Conservation (phyloP, 2,329 filamentous ascomycete species). For the Aspergillus pseudonomiae region DNA sequence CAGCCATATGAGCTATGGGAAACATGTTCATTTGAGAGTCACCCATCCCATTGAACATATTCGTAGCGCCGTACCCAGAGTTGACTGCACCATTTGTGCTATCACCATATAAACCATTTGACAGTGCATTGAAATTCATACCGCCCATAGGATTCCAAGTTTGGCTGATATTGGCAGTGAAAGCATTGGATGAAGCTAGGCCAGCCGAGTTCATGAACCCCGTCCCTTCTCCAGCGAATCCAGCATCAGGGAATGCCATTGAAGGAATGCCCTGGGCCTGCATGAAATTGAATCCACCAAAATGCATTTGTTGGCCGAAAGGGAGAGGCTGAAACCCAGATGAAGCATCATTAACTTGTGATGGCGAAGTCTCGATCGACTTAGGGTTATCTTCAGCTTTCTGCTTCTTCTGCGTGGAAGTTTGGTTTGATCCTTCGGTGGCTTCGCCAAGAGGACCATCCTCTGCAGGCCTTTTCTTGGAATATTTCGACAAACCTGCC, state of each 20-base stretch:
- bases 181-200: slow-evolving; percentile 33
- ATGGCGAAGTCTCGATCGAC: slow-evolving; percentile 9
- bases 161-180: slow-evolving; percentile 37
- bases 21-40: slow-evolving; percentile 42
- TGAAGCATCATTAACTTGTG: slow-evolving; percentile 22
- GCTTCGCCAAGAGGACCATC: slow-evolving; percentile 61
- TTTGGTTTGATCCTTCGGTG: slow-evolving; percentile 45
- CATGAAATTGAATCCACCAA: slow-evolving; percentile 36
- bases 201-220: slow-evolving; percentile 47
- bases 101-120: slow-evolving; percentile 40
- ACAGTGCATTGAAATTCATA: slow-evolving; percentile 42
- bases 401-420: slow-evolving; percentile 45
- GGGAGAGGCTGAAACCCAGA: slow-evolving; percentile 24
- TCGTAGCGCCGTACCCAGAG: slow-evolving; percentile 34
- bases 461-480: slow-evolving; percentile 83
- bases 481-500: slow-evolving; percentile 40
- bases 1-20: slow-evolving; percentile 35
- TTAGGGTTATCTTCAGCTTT: slow-evolving; percentile 44
- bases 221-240: slow-evolving; percentile 35
- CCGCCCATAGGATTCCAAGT: slow-evolving; percentile 50
- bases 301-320: slow-evolving; percentile 42
- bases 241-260: slow-evolving; percentile 39
- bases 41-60: slow-evolving; percentile 39
- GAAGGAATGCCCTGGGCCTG: slow-evolving; percentile 33
- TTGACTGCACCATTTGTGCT: slow-evolving; percentile 34